phyloP scores from a whole-genome alignment of 73 alveolate species.

The Stentor coeruleus region DNA sequence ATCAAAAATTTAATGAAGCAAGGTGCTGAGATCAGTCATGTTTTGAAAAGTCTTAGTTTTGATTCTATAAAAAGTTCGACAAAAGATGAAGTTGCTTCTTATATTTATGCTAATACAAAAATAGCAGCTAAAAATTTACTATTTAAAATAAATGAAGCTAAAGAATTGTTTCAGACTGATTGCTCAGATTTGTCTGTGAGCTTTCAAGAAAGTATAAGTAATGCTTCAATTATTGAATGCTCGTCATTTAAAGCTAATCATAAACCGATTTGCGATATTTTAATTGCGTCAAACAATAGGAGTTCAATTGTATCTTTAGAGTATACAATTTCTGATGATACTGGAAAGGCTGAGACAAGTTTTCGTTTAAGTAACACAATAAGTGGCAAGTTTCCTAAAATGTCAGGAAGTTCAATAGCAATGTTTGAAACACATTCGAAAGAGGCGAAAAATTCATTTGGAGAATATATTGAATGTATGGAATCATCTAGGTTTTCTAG shows the following conservation, averaged over 20 bases:
- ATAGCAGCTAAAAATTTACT: background rate
- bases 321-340: background rate
- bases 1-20: background rate
- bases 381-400: background rate
- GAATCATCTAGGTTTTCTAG: background rate
- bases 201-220: too few relatives aligned
- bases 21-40: too few relatives aligned
- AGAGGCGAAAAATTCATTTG: background rate
- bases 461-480: background rate
- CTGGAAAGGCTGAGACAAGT: slow-evolving; percentile 11
- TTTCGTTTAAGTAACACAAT: background rate
- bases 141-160: background rate
- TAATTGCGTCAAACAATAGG: background rate
- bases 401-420: background rate
- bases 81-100: background rate
- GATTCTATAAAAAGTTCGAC: background rate
- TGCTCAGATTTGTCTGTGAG: too few relatives aligned
- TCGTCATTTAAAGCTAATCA: background rate
- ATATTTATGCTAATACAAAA: too few relatives aligned
- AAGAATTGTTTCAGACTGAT: background rate
- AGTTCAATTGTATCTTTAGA: background rate
- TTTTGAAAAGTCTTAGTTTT: too few relatives aligned
- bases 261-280: background rate
- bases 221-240: too few relatives aligned
- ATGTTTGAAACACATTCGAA: background rate